phyloP scores from a whole-genome alignment of 192 early-diverging fungal genomes.

The Coemansia sp. region DNA sequence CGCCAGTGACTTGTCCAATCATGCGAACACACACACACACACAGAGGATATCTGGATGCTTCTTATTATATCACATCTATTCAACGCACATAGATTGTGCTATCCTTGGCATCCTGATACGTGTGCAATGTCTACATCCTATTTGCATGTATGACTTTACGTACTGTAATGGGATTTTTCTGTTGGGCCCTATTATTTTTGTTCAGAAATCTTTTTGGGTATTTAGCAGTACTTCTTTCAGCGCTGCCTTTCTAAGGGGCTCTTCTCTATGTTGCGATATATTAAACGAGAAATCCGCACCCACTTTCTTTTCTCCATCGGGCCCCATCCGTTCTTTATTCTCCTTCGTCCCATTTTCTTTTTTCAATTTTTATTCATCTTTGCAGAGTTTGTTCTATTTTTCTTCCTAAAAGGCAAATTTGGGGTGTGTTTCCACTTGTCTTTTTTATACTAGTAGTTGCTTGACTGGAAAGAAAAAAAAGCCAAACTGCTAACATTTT shows the following conservation, averaged over 20 bases:
- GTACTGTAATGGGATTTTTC: not conserved
- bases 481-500: not conserved
- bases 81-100: not conserved
- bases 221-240: conserved; percentile 1
- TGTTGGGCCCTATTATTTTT: conserved; percentile 4
- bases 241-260: not conserved
- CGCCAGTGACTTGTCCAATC: conserved; percentile 7
- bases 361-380: not conserved
- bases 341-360: not conserved
- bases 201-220: conserved; percentile 8
- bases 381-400: not conserved
- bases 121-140: not conserved
- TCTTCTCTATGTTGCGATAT: conserved; percentile 2
- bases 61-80: not conserved
- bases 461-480: too few species aligned
- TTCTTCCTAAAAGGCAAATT: not conserved
- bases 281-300: conserved; percentile 7
- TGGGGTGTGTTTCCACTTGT: not conserved
- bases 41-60: not conserved
- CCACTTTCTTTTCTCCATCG: not conserved
- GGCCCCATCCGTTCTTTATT: not conserved
- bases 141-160: not conserved
- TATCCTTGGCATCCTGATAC: not conserved
- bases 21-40: not conserved
- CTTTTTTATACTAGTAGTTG: not conserved